These are phyloP conservation scores for Liquidambar formosana DNA, from an alignment of 164 flowering plant genomes.

Conservation along the genomic window DNA sequence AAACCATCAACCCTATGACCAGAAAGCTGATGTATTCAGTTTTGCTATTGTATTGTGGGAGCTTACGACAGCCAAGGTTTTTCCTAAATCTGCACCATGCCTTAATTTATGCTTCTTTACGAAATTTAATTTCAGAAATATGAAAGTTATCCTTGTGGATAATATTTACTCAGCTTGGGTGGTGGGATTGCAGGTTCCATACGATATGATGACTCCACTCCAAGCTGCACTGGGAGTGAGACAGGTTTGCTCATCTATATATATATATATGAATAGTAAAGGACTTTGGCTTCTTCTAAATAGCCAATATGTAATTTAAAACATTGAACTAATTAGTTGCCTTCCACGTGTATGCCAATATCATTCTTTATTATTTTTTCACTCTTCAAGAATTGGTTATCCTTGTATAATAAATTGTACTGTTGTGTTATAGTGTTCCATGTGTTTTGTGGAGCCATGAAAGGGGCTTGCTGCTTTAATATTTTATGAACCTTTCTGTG, in stretches of 20 bases:
- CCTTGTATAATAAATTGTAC: too few species aligned
- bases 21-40: conserved; percentile 95
- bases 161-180: not conserved
- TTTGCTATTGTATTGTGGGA: conserved; percentile 96
- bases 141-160: not conserved
- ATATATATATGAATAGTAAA: too few species aligned
- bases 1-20: conserved; percentile 90
- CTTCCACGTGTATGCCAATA: too few species aligned
- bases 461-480: not conserved
- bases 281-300: too few species aligned
- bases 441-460: too few species aligned
- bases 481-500: not conserved
- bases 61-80: conserved; percentile 85
- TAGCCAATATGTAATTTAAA: too few species aligned
- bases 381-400: too few species aligned
- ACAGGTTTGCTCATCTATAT: conserved; percentile 54
- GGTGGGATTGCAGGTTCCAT: conserved; percentile 70
- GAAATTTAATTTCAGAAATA: not conserved
- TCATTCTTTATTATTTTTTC: too few species aligned
- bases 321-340: too few species aligned
- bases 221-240: conserved; percentile 99
- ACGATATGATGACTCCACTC: conserved; percentile 83
- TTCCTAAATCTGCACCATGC: not conserved
- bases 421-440: too few species aligned
- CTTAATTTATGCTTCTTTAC: not conserved